Evolutionary conservation across 257 asterid genomes (phyloP).

Genomic region (Rhazya stricta): DNA sequence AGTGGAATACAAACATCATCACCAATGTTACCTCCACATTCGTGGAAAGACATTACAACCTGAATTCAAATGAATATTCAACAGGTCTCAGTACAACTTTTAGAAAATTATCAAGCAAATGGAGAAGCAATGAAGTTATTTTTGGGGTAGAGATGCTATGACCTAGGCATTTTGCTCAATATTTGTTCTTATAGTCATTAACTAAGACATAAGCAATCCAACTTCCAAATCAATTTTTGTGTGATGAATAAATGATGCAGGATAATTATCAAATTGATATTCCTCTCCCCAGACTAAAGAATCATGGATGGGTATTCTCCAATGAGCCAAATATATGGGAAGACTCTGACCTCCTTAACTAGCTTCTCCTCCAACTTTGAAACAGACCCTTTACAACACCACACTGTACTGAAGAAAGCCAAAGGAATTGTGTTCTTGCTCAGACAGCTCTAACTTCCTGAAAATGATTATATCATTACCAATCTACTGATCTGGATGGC

Average conservation of each 20-base stretch:
- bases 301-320: background rate
- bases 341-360: constrained; percentile 1
- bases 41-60: constrained; percentile 89
- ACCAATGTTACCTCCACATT: constrained; percentile 82
- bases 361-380: background rate
- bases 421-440: background rate
- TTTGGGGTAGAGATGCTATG: constrained; percentile 3
- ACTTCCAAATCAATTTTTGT: background rate
- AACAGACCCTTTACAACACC: background rate
- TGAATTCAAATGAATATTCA: constrained; percentile 30
- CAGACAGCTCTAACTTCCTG: constrained; percentile 1
- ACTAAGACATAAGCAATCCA: background rate
- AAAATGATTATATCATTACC: background rate
- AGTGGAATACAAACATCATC: constrained; percentile 85
- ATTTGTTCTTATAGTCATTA: background rate
- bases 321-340: background rate
- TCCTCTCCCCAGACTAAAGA: background rate
- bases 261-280: background rate
- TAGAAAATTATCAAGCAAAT: constrained; percentile 9
- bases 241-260: background rate
- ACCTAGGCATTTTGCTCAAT: background rate
- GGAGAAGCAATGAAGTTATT: constrained; percentile 10
- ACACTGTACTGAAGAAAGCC: constrained; percentile 4
- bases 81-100: constrained; percentile 17
- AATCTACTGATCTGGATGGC: background rate